Evolutionary conservation across 768 basidiomycete species (phyloP), one percentile per base, ranked within the genome.

Genomic region (Auricularia sp.): DNA sequence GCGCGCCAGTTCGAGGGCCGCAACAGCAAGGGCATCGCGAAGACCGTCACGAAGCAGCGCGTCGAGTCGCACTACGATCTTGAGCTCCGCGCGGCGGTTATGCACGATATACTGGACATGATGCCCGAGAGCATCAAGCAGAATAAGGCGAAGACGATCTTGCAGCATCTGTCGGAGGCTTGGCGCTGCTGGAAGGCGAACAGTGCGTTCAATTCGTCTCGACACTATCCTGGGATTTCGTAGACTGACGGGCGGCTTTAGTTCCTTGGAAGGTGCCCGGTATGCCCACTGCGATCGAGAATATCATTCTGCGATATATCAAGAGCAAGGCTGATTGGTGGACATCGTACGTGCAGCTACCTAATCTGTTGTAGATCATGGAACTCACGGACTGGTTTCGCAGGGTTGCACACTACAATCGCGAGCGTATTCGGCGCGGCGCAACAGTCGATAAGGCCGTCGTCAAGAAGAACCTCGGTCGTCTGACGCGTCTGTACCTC

Each of bases 51-150:
- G 33, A 99, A 99, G 77, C 97, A 99, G 77, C 87, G 96, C 71
- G 97, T 98, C 14, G 97, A 99, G 76, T 97, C 94, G 8, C 97
- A 99, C 74, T 98, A 95, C 70, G 97, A 99, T 74, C 82, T 99
- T 42, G 97, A 99, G 73, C 79, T 99, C 54, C 88, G 97, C 63
- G 97, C 97, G 0, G 95, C 97, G 59, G 96, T 99, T 70, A 98
- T 99, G 97, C 96, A 98, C 77, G 96, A 99, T 75, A 98, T 99
- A 70, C 80, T 99, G 69, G 96, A 98, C 79, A 98, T 98, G 96
- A 98, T 98, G 96, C 97, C 97, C 6, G 97, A 98, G 75, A 93
- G 91, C 2, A 95, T 98, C 80, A 95, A 95, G 77, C 93, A 95
- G 77, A 99, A 98, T 78, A 98, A 99, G 80, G 87, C 94, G n/a